A percentile compares a stretch with the other conserved stretches of the same genome.
Conservation (phyloP, 768 basidiomycete species). For the Neoboletus brunneissimus region DNA sequence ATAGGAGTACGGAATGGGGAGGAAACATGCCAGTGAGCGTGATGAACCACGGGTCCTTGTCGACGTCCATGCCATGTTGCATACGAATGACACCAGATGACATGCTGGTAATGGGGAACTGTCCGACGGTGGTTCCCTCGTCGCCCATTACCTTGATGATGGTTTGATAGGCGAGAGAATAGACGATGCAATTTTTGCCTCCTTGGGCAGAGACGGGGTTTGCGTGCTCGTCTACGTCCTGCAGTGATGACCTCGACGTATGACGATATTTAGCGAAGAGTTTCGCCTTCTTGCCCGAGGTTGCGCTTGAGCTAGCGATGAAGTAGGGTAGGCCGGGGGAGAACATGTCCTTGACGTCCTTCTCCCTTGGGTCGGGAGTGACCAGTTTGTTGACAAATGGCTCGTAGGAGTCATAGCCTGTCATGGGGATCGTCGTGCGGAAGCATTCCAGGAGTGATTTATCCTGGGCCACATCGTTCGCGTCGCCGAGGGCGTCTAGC, state of each 20-base stretch:
- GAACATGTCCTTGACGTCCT: slow-evolving; percentile 22
- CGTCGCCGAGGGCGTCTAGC: slow-evolving; percentile 3
- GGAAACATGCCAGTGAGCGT: slow-evolving; percentile 2
- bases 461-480: neutral
- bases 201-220: slow-evolving; percentile 12
- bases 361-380: neutral
- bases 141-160: slow-evolving; percentile 7
- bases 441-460: slow-evolving; percentile 12
- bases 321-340: slow-evolving; percentile 23
- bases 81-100: slow-evolving; percentile 20
- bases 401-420: slow-evolving; percentile 21
- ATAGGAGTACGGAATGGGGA: neutral
- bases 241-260: neutral
- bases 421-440: slow-evolving; percentile 18
- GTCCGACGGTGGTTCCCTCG: neutral
- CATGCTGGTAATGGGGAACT: slow-evolving; percentile 10
- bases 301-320: slow-evolving; percentile 18
- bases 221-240: slow-evolving; percentile 15
- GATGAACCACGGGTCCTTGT: slow-evolving; percentile 14
- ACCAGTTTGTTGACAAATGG: slow-evolving; percentile 15
- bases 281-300: slow-evolving; percentile 18
- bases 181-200: slow-evolving; percentile 23
- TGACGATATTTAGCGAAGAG: slow-evolving; percentile 21
- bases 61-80: slow-evolving; percentile 13
- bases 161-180: slow-evolving; percentile 15